Evolutionary conservation across 2,329 filamentous ascomycete species (phyloP), one percentile per base, ranked within the genome.

Genomic region (Microascus cirrosus): DNA sequence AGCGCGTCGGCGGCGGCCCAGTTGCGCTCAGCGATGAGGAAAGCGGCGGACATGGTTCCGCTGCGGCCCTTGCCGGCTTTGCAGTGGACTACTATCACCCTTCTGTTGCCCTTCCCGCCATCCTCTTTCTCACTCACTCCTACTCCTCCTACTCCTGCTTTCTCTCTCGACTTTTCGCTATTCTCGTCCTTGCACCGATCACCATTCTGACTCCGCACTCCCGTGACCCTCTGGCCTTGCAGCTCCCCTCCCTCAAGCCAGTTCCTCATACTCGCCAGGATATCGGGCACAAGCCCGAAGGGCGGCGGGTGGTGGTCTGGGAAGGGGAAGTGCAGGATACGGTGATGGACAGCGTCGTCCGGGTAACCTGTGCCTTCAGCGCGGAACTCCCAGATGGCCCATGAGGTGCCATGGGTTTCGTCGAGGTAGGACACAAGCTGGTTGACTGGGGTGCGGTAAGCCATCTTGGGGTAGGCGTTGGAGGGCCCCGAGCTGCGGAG

Each of bases 321-420:
- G 84, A 90, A 99, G 0, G 94, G 94, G 67, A 92, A 97, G 72
- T 99, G 94, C 62, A 87, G 83, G 62, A 97, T 86, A 2, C 92
- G 81, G 36, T 83, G 80, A 69, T 96, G 90, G 1, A 99, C 93
- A 59, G 92, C 89, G 20, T 85, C 82, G 67, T 99, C 94, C 0
- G 91, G 91, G 66, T 99, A 99, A 1, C 94, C 94, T 0, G 94
- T 96, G 5, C 94, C 94, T 70, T 99, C 94, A 39, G 91, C 94
- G 53, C 94, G 86, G 65, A 99, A 99, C 73, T 99, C 94, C 90
- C 93, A 99, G 66, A 99, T 96, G 2, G 87, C 85, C 94, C 94
- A 99, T 62, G 94, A 77, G 28, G 84, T 74, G 32, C 81, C 86
- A 72, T 99, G 94, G 66, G 91, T 90, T 52, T 80, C 76, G 72